These are phyloP conservation scores for Maudiozyma bulderi DNA, from an alignment of 805 yeast species.

Conservation along the genomic window DNA sequence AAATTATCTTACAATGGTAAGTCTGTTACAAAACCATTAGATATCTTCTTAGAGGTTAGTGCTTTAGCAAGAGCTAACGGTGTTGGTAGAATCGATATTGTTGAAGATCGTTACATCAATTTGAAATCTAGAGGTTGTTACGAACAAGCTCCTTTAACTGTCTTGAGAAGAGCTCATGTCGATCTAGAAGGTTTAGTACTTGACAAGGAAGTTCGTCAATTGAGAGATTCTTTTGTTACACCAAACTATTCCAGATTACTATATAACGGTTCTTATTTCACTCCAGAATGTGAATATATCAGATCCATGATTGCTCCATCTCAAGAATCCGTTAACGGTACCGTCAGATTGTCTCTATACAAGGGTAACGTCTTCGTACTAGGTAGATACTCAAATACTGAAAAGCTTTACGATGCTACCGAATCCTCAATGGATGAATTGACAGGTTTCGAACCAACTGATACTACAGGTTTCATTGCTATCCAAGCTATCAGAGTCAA, in stretches of 20 bases:
- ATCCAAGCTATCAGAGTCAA: conserved; percentile 97
- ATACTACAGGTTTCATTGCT: conserved; percentile 93
- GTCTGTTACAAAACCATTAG: conserved; percentile 80
- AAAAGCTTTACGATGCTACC: conserved; percentile 93
- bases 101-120: conserved; percentile 97
- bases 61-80: conserved; percentile 97
- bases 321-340: conserved; percentile 91
- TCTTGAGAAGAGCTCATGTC: conserved; percentile 87
- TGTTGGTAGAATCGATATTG: conserved; percentile 98
- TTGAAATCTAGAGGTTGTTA: conserved; percentile 98
- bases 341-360: conserved; percentile 86
- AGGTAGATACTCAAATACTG: conserved; percentile 93
- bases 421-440: conserved; percentile 99
- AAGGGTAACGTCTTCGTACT: conserved; percentile 78
- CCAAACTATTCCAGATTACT: conserved; percentile 81
- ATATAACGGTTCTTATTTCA: conserved; percentile 95
- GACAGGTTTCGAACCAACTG: conserved; percentile 95
- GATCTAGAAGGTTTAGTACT: conserved; percentile 94
- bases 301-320: conserved; percentile 92
- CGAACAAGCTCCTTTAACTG: conserved; percentile 96
- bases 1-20: conserved; percentile 61
- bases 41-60: conserved; percentile 85
- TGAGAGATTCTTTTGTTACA: conserved; percentile 94
- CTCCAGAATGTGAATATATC: conserved; percentile 96
- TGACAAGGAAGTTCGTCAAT: conserved; percentile 94